These are phyloP conservation scores for Oleoguttula mirabilis DNA, from an alignment of 495 filamentous ascomycete genomes.

Conservation along the genomic window DNA sequence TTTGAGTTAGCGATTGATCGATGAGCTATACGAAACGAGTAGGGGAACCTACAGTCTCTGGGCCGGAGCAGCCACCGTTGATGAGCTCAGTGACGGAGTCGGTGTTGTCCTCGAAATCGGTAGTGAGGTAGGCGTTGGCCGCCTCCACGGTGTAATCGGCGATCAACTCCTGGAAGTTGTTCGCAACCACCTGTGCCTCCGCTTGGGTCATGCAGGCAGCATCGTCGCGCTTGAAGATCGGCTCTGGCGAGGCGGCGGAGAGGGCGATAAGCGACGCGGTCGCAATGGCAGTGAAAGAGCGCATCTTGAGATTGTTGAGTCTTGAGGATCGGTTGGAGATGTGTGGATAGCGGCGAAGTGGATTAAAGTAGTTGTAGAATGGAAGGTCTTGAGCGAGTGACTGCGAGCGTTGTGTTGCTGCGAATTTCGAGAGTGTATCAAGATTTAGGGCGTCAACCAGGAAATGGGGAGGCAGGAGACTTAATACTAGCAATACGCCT, in stretches of 20 bases:
- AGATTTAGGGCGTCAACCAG: no score
- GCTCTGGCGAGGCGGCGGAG: conserved; percentile 5
- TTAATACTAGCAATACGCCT: no score
- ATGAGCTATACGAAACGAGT: no score
- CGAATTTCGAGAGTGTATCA: no score
- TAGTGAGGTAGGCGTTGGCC: conserved; percentile 8
- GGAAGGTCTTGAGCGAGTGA: not conserved
- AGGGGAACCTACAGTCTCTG: conserved; percentile 4
- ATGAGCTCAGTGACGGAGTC: conserved; percentile 17
- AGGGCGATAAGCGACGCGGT: conserved; percentile 6
- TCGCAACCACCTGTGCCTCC: conserved; percentile 12
- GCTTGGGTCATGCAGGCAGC: conserved; percentile 13
- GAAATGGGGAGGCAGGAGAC: no score
- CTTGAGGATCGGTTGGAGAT: no score
- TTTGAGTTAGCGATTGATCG: not conserved
- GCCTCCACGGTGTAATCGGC: conserved; percentile 8
- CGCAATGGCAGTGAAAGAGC: conserved; percentile 13
- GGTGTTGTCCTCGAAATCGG: conserved; percentile 12
- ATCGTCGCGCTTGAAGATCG: conserved; percentile 2
- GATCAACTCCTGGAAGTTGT: conserved; percentile 15
- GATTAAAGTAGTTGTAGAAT: not conserved
- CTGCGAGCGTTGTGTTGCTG: no score
- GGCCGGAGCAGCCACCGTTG: conserved; percentile 16
- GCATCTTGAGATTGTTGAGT: conserved; percentile 14
- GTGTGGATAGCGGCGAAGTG: not conserved